Base-by-base conservation (phyloP, 768 basidiomycete species). In the Suillus americanus region DNA sequence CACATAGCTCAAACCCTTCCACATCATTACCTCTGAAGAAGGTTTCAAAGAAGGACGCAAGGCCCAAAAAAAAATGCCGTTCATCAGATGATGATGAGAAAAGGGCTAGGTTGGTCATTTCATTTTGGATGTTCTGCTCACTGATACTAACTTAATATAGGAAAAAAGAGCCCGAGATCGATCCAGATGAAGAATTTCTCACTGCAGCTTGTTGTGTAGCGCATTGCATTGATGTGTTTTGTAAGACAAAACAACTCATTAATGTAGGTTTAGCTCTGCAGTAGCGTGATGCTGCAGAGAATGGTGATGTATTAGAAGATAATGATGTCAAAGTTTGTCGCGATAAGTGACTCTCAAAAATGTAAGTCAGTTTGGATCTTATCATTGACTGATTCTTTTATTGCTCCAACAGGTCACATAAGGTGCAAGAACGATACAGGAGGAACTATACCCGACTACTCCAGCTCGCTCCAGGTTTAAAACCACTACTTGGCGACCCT, bases 221-320 rank as follows among this genome's bases (percentile, higher is more conserved):
- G 8, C 54, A 6, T 16, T 67, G 62, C 20, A 30, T 67, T 0
- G 41, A 67, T 2, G 35, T 67, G 3, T 67, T 46, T 37, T 67
- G 64, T n/a, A 33, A 67, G 10, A 50, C 48, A 2, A 50, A 50
- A 50, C 48, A 50, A 16, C 48, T 50, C 1, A 50, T 50, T 8
- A 50, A 3, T 14, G 14, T 50, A 25, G 48, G 48, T 28, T 3
- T 50, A 7, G 5, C 48, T 25, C 48, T 50, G 6, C 48, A 50
- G 48, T 25, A 50, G 25, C 14, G 4, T 14, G 14, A 50, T 3
- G 25, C 48, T 53, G 62, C n/a, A 40, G 65, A 57, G 45, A 37
- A 64, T 20, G 53, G 28, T 37, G 37, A 64, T 16, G 16, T 40
- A 16, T 40, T 40, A 4, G 59, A 60, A 43, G 59, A 60, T 2